Evolutionary conservation across 768 basidiomycete genomes (phyloP).

Genomic region (Pulveroboletus sp.): DNA sequence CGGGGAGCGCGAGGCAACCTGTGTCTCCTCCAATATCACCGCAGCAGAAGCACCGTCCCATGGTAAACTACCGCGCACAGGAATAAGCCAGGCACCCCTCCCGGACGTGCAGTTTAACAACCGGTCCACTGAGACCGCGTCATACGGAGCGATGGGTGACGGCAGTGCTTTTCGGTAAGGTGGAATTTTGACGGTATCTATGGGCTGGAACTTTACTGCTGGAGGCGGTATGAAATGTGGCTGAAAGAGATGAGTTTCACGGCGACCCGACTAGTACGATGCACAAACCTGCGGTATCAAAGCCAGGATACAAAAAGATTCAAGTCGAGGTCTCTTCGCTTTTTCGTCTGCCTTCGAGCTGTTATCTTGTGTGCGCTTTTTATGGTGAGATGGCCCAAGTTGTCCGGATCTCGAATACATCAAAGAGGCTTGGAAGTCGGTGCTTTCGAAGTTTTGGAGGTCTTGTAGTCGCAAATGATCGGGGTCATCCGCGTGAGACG

Average conservation of each 20-base stretch:
- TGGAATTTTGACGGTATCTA: conserved; percentile 21
- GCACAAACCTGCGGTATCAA: conserved; percentile 44
- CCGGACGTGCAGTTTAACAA: conserved; percentile 30
- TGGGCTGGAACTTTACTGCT: conserved; percentile 11
- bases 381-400: not conserved
- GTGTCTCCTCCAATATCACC: conserved; percentile 32
- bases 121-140: conserved; percentile 28
- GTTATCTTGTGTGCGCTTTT: conserved; percentile 8
- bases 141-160: conserved; percentile 34
- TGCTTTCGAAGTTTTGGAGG: conserved; percentile 42
- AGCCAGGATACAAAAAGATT: conserved; percentile 32
- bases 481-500: conserved; percentile 23
- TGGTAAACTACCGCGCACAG: conserved; percentile 48
- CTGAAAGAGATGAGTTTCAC: conserved; percentile 20
- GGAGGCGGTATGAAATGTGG: conserved; percentile 20
- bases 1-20: conserved; percentile 13
- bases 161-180: conserved; percentile 35
- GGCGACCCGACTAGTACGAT: not conserved
- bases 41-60: conserved; percentile 45
- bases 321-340: conserved; percentile 33
- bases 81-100: conserved; percentile 54
- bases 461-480: conserved; percentile 36
- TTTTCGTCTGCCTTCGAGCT: conserved; percentile 8
- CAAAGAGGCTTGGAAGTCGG: conserved; percentile 26
- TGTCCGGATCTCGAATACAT: not conserved